phyloP scores from a whole-genome alignment of 768 basidiomycete genomes.

The Tulasnella sp. region DNA sequence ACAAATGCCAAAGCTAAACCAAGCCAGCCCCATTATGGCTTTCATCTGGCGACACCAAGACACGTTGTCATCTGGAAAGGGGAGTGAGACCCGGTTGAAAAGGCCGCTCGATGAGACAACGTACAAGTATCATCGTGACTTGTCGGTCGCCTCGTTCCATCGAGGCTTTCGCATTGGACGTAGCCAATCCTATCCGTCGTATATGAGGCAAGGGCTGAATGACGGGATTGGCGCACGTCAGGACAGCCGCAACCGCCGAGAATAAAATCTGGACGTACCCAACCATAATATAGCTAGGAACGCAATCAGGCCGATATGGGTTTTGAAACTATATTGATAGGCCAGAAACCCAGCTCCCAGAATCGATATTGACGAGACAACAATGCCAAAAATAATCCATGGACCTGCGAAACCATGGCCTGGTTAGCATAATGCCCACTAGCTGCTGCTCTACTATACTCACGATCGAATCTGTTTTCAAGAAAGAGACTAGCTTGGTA shows the following conservation, averaged over 20 bases:
- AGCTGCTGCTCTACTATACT: neutral
- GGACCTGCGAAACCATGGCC: neutral
- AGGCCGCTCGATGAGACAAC: neutral
- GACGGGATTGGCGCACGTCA: too few relatives aligned
- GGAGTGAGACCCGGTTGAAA: neutral
- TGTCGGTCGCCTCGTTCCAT: neutral
- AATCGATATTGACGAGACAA: neutral
- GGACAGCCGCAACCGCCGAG: neutral
- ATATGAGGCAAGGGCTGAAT: neutral
- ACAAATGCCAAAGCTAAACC: slow-evolving; percentile 17
- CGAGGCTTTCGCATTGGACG: neutral
- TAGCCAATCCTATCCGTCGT: neutral
- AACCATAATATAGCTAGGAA: neutral
- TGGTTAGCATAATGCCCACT: neutral
- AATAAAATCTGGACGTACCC: neutral
- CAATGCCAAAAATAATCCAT: neutral
- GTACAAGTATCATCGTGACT: neutral
- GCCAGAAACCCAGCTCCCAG: neutral
- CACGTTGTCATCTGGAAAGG: neutral
- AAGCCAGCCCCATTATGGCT: neutral
- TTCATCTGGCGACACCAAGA: slow-evolving; percentile 2
- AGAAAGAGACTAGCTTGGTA: slow-evolving; percentile 1
- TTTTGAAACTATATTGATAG: neutral
- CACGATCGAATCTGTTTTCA: neutral
- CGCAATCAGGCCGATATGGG: neutral